These are phyloP conservation scores for Hypoxylon intermedium DNA, from an alignment of 495 filamentous ascomycete genomes.

Conservation along the genomic window DNA sequence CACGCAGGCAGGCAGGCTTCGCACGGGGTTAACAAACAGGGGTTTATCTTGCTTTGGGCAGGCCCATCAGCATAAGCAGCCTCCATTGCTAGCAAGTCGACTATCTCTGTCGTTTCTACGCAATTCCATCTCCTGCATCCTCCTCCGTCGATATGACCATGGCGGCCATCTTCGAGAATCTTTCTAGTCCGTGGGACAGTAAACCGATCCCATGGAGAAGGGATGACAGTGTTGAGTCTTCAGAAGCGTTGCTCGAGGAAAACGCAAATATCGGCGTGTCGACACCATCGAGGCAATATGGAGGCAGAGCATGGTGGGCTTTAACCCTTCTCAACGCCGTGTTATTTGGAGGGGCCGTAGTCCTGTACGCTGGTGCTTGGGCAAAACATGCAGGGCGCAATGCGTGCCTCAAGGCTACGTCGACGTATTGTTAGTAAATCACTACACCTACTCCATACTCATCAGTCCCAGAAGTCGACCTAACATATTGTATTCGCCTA, in stretches of 20 bases:
- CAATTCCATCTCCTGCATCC: not conserved
- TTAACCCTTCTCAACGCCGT: conserved; percentile 6
- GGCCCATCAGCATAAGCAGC: no score
- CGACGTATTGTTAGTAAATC: conserved; percentile 23
- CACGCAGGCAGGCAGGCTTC: no score
- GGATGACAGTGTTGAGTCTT: conserved; percentile 4
- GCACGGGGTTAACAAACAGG: no score
- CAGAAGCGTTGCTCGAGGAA: conserved; percentile 10
- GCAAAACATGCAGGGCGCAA: conserved; percentile 9
- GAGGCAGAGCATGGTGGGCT: not conserved
- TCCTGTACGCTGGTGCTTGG: conserved; percentile 20
- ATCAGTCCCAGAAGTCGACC: not conserved
- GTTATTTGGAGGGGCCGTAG: not conserved
- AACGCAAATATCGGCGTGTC: not conserved
- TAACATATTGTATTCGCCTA: not conserved
- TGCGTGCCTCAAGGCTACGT: conserved; percentile 18
- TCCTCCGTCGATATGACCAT: not conserved
- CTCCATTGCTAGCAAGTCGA: not conserved
- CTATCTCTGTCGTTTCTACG: no score
- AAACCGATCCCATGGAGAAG: not conserved
- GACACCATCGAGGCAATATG: not conserved
- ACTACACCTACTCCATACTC: not conserved
- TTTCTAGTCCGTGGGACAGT: not conserved
- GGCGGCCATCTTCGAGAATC: not conserved
- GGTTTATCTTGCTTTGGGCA: no score